Evolutionary conservation across 2,329 filamentous ascomycete genomes (phyloP).

Genomic region (Emericellopsis cladophorae): DNA sequence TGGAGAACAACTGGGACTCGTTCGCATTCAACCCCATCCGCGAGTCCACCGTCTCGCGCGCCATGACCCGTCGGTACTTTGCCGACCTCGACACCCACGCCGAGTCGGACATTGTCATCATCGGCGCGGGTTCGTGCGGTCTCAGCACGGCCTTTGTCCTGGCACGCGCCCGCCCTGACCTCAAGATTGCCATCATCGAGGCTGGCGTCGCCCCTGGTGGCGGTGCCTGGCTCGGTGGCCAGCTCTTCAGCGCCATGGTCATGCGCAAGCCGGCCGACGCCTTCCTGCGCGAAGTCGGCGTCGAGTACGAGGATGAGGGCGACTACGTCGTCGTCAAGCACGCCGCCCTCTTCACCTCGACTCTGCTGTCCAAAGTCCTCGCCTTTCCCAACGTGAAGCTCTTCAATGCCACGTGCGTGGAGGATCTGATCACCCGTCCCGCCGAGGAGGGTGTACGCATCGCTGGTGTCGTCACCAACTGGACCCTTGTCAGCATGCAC

Average conservation of each 20-base stretch:
- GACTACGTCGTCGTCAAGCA: conserved; percentile 90
- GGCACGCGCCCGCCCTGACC: conserved; percentile 70
- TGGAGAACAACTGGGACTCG: conserved; percentile 65
- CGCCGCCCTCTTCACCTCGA: conserved; percentile 83
- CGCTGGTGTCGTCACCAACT: conserved; percentile 88
- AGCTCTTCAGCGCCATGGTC: conserved; percentile 91
- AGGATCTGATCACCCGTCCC: conserved; percentile 80
- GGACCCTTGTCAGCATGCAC: conserved; percentile 81
- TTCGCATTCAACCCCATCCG: conserved; percentile 82
- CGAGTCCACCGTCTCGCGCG: conserved; percentile 82
- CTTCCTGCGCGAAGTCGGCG: conserved; percentile 69
- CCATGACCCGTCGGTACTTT: conserved; percentile 92
- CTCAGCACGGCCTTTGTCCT: conserved; percentile 76
- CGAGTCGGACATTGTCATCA: conserved; percentile 87
- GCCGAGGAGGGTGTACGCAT: conserved; percentile 48
- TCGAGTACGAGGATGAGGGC: conserved; percentile 80
- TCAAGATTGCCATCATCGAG: conserved; percentile 87
- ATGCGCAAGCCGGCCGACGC: conserved; percentile 86
- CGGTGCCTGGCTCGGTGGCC: conserved; percentile 84
- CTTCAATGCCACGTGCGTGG: conserved; percentile 88
- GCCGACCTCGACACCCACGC: conserved; percentile 77
- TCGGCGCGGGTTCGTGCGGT: conserved; percentile 82
- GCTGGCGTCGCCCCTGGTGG: conserved; percentile 78
- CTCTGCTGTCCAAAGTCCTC: conserved; percentile 71
- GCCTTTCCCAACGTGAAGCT: conserved; percentile 86